Evolutionary conservation across 495 filamentous ascomycete species (phyloP), one percentile per base, ranked within the genome.

Genomic region (Trichoderma erinaceum): DNA sequence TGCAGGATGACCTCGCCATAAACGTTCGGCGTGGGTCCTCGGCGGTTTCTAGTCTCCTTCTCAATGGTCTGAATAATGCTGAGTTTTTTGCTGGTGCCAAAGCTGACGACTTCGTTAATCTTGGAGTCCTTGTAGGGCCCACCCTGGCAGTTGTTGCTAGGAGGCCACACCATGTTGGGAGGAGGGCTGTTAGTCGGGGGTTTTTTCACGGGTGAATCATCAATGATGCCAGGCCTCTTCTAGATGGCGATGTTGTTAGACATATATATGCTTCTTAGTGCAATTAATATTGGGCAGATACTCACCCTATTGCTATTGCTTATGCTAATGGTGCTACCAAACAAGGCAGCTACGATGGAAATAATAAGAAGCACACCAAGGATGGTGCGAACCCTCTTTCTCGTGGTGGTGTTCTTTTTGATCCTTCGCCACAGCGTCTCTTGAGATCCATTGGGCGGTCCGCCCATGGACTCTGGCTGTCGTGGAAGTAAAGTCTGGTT

Each of bases 381-480:
- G 66, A 23, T 1, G 8, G 29, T 41, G 50, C 38, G 18, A 10
- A 66, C 69, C 58, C 16, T 52, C 32, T 66, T 73, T 73, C 25
- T 71, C 66, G 50, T 73, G 71, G 46, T 70, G 69, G 65, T 27
- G 7, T 10, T 1, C 4, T 23, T 10, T 32, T 25, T 65, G 32
- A 65, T 2, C 13, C 63, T 41, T 23, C 35, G 63, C 32, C 32
- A 65, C 32, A 41, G 15, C 4, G 63, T 21, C n/a, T 44, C 63
- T 41, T 23, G 29, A 2, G 32, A 10, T 41, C 64, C 68, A 0
- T 38, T 27, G 11, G 65, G 63, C 16, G 67, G 11, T 25, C 67
- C 71, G 1, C 76, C 71, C 75, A 82, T 82, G 68, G 80, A 81
- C 73, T 82, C 75, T 2, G 79, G 81, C 25, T 72, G 73, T 44